Conservation (phyloP, 1,284 basidiomycete species). For the Earliella scabrosa region DNA sequence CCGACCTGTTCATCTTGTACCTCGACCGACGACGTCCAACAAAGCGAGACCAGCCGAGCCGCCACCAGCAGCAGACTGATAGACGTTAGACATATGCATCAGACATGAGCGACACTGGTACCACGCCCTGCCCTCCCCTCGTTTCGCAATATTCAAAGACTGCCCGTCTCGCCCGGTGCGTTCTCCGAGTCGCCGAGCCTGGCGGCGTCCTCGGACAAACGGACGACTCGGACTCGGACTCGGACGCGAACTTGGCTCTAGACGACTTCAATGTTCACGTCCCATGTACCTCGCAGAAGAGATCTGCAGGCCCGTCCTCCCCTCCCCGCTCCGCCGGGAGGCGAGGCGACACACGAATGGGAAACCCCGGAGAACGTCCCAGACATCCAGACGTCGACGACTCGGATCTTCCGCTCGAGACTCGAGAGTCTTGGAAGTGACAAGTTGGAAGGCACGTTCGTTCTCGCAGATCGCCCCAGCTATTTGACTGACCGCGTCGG, state of each 20-base stretch:
- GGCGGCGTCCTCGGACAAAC: conserved; percentile 24
- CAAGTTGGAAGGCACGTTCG: too few relatives aligned
- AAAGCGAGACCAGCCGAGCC: too few relatives aligned
- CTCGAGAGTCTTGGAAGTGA: too few relatives aligned
- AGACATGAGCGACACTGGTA: too few relatives aligned
- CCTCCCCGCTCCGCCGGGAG: conserved; percentile 38
- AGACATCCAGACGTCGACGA: conserved; percentile 38
- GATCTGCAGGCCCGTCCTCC: too few relatives aligned
- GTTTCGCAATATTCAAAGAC: conserved; percentile 48
- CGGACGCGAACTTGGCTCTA: conserved; percentile 43
- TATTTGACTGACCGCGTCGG: too few relatives aligned
- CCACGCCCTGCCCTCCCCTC: conserved; percentile 2
- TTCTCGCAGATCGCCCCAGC: too few relatives aligned
- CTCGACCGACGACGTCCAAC: too few relatives aligned
- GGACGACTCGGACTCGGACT: conserved; percentile 18
- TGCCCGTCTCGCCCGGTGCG: conserved; percentile 47
- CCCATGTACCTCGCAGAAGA: conserved; percentile 54
- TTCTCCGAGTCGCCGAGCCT: conserved; percentile 37
- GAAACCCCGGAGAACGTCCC: conserved; percentile 36
- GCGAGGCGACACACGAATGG: too few relatives aligned
- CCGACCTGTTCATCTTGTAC: too few relatives aligned
- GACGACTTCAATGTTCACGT: conserved; percentile 57
- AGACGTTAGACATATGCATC: too few relatives aligned
- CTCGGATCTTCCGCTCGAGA: conserved; percentile 42
- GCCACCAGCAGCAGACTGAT: too few relatives aligned